Percentiles rank a stretch among this genome's conserved stretches.
Evolutionary conservation across 2,329 filamentous ascomycete genomes (phyloP).

Genomic region (Aureobasidium sp.): DNA sequence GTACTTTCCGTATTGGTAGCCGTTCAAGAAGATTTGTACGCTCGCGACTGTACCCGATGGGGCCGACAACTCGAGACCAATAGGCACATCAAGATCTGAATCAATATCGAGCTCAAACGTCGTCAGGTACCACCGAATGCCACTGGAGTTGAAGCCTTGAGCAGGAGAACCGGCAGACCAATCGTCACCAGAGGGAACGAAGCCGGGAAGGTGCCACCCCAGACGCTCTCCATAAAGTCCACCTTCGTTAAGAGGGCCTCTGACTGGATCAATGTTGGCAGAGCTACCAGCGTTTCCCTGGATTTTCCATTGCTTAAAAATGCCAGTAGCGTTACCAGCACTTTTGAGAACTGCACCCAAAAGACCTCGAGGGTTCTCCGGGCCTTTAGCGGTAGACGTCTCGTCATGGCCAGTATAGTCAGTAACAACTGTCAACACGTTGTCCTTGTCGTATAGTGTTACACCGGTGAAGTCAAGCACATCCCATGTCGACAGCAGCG

Average conservation of each 20-base stretch:
- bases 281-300: conserved; percentile 51
- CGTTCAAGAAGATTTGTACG: conserved; percentile 56
- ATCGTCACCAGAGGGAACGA: conserved; percentile 32
- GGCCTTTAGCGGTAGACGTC: conserved; percentile 42
- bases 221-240: conserved; percentile 52
- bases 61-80: conserved; percentile 49
- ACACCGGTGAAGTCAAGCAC: conserved; percentile 48
- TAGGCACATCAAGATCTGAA: conserved; percentile 46
- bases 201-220: conserved; percentile 52
- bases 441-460: conserved; percentile 34
- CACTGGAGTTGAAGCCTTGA: conserved; percentile 37
- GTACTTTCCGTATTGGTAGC: conserved; percentile 50
- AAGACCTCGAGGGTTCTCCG: conserved; percentile 47
- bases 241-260: conserved; percentile 52
- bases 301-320: conserved; percentile 51
- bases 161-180: conserved; percentile 36
- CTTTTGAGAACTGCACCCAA: conserved; percentile 43
- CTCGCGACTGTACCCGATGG: conserved; percentile 41
- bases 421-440: conserved; percentile 50
- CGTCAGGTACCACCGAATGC: conserved; percentile 52
- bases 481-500: conserved; percentile 31
- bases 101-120: conserved; percentile 43
- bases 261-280: conserved; percentile 47
- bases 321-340: conserved; percentile 20
- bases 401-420: conserved; percentile 57